Conservation (phyloP, 2,329 filamentous ascomycete species). For the Ceratocystis eucalypticola region DNA sequence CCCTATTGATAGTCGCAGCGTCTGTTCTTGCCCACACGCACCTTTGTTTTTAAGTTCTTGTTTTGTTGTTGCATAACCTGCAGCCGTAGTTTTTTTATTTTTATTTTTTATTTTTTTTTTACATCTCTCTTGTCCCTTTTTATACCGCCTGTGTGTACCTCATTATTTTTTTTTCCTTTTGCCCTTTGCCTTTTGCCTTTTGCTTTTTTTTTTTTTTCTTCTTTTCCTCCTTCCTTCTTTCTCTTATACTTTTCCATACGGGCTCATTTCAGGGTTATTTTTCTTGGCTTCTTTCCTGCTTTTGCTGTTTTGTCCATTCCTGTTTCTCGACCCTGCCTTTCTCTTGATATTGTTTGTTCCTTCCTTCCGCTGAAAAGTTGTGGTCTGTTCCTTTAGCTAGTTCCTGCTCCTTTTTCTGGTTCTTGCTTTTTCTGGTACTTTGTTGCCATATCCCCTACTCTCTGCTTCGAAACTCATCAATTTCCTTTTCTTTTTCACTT, state of each 20-base stretch:
- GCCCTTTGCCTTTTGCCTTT: neutral
- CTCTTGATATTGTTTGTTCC: conserved; percentile 1
- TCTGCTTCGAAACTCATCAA: neutral
- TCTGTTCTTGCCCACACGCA: neutral
- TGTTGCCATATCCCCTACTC: neutral
- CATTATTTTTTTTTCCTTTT: too few relatives aligned
- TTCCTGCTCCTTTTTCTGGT: neutral
- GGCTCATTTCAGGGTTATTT: neutral
- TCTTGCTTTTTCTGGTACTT: conserved; percentile 4
- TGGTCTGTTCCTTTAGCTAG: neutral
- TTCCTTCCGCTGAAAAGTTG: conserved; percentile 16
- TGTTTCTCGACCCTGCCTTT: neutral
- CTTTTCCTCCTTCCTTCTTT: neutral
- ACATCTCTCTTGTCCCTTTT: neutral
- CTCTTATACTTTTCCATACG: neutral
- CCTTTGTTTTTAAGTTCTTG: neutral
- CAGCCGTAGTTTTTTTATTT: neutral
- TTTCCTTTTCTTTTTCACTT: neutral
- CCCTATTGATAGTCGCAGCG: neutral
- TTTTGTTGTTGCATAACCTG: conserved; percentile 1
- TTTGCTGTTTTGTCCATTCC: neutral
- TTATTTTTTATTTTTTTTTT: neutral
- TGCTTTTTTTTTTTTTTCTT: neutral
- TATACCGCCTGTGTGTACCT: neutral
- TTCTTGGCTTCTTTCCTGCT: neutral